Evolutionary conservation across 2,329 filamentous ascomycete species (phyloP).

Genomic region (Metarhizium brunneum): DNA sequence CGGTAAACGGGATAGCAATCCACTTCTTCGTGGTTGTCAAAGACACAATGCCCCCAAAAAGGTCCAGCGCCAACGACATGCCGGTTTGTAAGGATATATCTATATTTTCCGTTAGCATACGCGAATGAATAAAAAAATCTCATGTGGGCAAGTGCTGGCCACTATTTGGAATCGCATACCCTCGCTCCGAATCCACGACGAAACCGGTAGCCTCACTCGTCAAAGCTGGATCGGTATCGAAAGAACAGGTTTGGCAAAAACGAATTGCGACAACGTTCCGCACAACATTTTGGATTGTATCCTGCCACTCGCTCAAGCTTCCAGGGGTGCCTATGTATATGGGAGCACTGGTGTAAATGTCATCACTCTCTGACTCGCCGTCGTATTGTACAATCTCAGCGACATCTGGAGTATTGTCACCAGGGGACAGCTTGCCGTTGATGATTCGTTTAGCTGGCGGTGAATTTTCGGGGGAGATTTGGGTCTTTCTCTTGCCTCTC

Average conservation of each 20-base stretch:
- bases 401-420: constrained; percentile 39
- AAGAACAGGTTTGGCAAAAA: constrained; percentile 95
- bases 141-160: not conserved
- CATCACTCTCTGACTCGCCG: constrained; percentile 32
- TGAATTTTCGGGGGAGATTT: constrained; percentile 28
- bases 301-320: constrained; percentile 69
- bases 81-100: constrained; percentile 76
- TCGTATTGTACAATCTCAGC: constrained; percentile 25
- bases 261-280: constrained; percentile 97
- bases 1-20: constrained; percentile 96
- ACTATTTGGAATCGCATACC: constrained; percentile 38
- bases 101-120: constrained; percentile 12
- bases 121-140: not conserved
- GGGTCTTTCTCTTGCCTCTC: constrained; percentile 44
- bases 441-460: constrained; percentile 26
- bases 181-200: constrained; percentile 88
- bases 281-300: constrained; percentile 88
- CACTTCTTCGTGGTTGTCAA: constrained; percentile 96
- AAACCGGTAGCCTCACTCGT: constrained; percentile 96
- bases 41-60: constrained; percentile 97
- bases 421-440: constrained; percentile 40
- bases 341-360: constrained; percentile 22
- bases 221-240: constrained; percentile 91
- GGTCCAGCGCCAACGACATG: constrained; percentile 93
- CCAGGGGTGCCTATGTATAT: constrained; percentile 28